These are phyloP conservation scores for Phialophora tarda DNA, from an alignment of 2,329 filamentous ascomycete species.

Conservation along the genomic window DNA sequence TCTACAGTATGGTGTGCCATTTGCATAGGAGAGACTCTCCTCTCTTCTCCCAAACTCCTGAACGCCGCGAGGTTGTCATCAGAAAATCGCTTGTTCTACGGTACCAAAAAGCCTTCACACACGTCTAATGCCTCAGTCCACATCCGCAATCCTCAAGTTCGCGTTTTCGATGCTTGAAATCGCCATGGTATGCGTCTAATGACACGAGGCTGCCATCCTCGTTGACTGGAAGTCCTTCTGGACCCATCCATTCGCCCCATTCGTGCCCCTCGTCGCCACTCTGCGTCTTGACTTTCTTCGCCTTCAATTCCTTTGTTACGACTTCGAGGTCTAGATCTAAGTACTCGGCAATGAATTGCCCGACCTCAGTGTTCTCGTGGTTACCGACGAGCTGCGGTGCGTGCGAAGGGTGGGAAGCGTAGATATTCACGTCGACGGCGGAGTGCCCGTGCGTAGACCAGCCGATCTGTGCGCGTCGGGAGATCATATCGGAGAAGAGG, in stretches of 20 bases:
- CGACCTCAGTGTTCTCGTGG: constrained; percentile 93
- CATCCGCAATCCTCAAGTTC: constrained; percentile 38
- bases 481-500: constrained; percentile 82
- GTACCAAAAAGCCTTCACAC: neutral
- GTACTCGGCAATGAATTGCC: constrained; percentile 78
- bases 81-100: neutral
- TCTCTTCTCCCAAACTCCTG: neutral
- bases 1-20: neutral
- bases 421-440: constrained; percentile 95
- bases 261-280: constrained; percentile 18
- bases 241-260: constrained; percentile 49
- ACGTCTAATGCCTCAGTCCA: constrained; percentile 31
- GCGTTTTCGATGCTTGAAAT: constrained; percentile 46
- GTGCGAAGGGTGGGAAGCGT: constrained; percentile 72
- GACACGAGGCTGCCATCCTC: constrained; percentile 35
- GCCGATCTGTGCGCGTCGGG: constrained; percentile 84
- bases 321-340: constrained; percentile 77
- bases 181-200: constrained; percentile 53
- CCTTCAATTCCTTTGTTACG: constrained; percentile 75
- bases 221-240: constrained; percentile 47
- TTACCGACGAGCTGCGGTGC: constrained; percentile 76
- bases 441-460: constrained; percentile 95
- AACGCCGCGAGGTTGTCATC: neutral
- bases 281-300: constrained; percentile 39
- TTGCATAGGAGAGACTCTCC: neutral